Conservation (phyloP, 2,329 filamentous ascomycete genomes). For the Beauveria bassiana region DNA sequence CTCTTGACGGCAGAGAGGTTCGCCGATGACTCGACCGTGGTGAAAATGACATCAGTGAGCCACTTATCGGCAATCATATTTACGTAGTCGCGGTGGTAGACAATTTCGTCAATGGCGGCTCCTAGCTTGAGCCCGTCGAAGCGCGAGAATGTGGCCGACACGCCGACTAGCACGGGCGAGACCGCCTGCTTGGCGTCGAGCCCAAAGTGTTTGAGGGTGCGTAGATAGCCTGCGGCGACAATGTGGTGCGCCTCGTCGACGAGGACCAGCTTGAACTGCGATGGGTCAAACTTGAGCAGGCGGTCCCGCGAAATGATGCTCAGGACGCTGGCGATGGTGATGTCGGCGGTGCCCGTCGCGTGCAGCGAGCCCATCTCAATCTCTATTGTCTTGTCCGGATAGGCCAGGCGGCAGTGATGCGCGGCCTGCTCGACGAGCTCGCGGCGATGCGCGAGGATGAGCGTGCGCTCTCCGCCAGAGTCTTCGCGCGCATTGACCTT, state of each 20-base stretch:
- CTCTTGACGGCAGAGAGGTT: slow-evolving; percentile 66
- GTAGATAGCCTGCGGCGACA: slow-evolving; percentile 73
- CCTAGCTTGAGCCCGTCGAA: slow-evolving; percentile 80
- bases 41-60: slow-evolving; percentile 88
- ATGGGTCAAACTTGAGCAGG: slow-evolving; percentile 74
- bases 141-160: slow-evolving; percentile 72
- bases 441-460: slow-evolving; percentile 85
- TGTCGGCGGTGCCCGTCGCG: slow-evolving; percentile 76
- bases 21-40: slow-evolving; percentile 76
- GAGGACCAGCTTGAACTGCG: slow-evolving; percentile 76
- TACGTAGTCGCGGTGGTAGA: slow-evolving; percentile 75
- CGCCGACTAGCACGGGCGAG: slow-evolving; percentile 68
- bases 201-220: slow-evolving; percentile 69
- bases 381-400: slow-evolving; percentile 74
- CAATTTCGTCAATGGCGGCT: slow-evolving; percentile 84
- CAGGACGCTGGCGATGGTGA: slow-evolving; percentile 84
- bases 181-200: slow-evolving; percentile 41
- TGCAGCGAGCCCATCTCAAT: slow-evolving; percentile 82
- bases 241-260: slow-evolving; percentile 98
- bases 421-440: slow-evolving; percentile 94
- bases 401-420: slow-evolving; percentile 70
- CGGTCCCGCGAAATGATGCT: slow-evolving; percentile 73
- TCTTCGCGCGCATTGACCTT: slow-evolving; percentile 51
- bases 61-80: slow-evolving; percentile 78
- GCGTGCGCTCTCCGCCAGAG: slow-evolving; percentile 60